Evolutionary conservation across 2,329 filamentous ascomycete genomes (phyloP).

Genomic region (Ampelomyces quisqualis): DNA sequence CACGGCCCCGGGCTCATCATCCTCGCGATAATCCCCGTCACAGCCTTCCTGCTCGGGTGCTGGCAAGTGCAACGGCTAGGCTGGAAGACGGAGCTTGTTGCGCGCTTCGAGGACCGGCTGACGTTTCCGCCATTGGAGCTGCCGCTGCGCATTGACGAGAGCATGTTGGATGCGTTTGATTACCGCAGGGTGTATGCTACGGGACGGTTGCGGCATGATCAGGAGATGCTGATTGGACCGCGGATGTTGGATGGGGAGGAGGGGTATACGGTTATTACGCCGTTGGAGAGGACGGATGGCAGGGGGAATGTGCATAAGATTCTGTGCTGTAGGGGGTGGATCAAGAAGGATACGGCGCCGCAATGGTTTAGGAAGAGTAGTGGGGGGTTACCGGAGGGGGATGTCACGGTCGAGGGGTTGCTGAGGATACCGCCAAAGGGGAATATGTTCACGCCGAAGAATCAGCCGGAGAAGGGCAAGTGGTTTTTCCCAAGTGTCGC

Average conservation of each 20-base stretch:
- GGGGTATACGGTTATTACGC: slow-evolving; percentile 89
- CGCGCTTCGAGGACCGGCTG: slow-evolving; percentile 88
- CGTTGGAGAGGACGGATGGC: slow-evolving; percentile 69
- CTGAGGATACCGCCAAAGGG: slow-evolving; percentile 91
- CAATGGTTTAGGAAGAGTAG: slow-evolving; percentile 59
- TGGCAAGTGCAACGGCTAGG: slow-evolving; percentile 93
- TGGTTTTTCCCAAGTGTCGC: slow-evolving; percentile 95
- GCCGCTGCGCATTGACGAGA: slow-evolving; percentile 77
- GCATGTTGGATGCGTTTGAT: slow-evolving; percentile 85
- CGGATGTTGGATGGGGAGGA: slow-evolving; percentile 85
- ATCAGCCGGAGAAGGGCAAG: slow-evolving; percentile 76
- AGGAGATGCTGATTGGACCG: slow-evolving; percentile 95
- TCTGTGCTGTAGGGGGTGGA: slow-evolving; percentile 89
- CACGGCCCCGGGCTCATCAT: slow-evolving; percentile 82
- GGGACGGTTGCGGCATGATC: slow-evolving; percentile 77
- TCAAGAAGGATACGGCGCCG: slow-evolving; percentile 69
- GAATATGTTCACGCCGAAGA: slow-evolving; percentile 95
- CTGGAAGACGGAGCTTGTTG: slow-evolving; percentile 92
- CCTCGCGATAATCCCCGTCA: slow-evolving; percentile 84
- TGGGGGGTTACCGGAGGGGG: slow-evolving; percentile 66
- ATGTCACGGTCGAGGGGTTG: slow-evolving; percentile 79
- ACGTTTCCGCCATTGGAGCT: slow-evolving; percentile 82
- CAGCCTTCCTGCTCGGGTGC: slow-evolving; percentile 83
- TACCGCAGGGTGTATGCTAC: slow-evolving; percentile 78
- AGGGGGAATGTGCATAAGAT: slow-evolving; percentile 59